Evolutionary conservation across 805 yeast species (phyloP).

Genomic region (Pichia ethanolica): DNA sequence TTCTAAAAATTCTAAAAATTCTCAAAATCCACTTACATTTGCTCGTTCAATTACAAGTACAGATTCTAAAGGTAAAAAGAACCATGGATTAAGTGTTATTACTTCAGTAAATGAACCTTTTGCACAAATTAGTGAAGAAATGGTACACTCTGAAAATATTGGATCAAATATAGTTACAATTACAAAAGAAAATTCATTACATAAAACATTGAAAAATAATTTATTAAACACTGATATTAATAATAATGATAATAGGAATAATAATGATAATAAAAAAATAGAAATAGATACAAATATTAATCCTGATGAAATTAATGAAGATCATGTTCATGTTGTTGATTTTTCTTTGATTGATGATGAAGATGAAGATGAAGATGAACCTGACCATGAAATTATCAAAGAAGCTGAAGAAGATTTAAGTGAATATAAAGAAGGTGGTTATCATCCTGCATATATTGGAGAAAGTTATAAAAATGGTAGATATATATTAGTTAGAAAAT

Average conservation of each 20-base stretch:
- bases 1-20: background rate
- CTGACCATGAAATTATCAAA: constrained; percentile 26
- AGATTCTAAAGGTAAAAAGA: constrained; percentile 2
- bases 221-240: background rate
- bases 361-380: constrained; percentile 28
- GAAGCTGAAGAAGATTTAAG: constrained; percentile 74
- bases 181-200: background rate
- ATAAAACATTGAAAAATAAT: background rate
- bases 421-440: constrained; percentile 90
- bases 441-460: constrained; percentile 89
- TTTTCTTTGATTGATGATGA: constrained; percentile 17
- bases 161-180: background rate
- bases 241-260: background rate
- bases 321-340: constrained; percentile 7
- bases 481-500: constrained; percentile 75
- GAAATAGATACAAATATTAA: background rate
- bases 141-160: constrained; percentile 6
- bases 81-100: constrained; percentile 12
- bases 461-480: constrained; percentile 66
- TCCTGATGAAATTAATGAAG: background rate
- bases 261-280: background rate
- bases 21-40: background rate
- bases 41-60: constrained; percentile 1
- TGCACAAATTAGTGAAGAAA: constrained; percentile 7
- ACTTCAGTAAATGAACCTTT: constrained; percentile 9